A percentile compares a stretch with the other conserved stretches of the same genome.
Evolutionary conservation across 345 rosid genomes (phyloP).

Genomic region (Corymbia maculata): DNA sequence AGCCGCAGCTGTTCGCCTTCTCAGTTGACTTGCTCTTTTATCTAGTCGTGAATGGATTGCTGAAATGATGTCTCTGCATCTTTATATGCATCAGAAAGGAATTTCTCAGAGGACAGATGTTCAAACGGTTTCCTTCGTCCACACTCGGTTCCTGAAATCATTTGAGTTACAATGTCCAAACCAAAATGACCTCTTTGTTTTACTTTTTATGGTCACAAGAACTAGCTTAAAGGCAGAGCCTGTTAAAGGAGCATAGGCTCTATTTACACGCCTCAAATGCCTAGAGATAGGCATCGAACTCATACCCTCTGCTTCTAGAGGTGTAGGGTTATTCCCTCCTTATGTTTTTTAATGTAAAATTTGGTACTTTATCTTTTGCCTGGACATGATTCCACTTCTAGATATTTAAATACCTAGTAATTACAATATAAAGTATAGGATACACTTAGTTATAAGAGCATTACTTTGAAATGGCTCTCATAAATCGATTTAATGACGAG

Average conservation of each 20-base stretch:
- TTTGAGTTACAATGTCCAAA: background rate
- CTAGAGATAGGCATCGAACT: background rate
- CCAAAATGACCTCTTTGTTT: background rate
- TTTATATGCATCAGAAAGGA: background rate
- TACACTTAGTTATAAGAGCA: background rate
- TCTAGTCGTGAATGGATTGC: background rate
- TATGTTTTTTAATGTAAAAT: too few species aligned
- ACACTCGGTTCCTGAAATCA: background rate
- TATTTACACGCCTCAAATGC: background rate
- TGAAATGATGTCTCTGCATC: background rate
- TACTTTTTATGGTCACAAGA: background rate
- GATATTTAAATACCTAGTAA: background rate
- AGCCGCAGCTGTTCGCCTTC: background rate
- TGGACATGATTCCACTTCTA: background rate
- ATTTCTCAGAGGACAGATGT: background rate
- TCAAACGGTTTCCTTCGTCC: background rate
- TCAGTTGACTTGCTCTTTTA: background rate
- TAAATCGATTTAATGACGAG: slow-evolving; percentile 72
- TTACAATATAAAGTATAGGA: background rate
- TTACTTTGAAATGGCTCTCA: slow-evolving; percentile 72
- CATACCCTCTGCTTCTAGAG: background rate
- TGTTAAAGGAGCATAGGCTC: background rate
- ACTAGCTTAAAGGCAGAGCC: background rate
- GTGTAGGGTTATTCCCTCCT: background rate
- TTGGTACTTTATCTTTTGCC: background rate